Evolutionary conservation across 352 stramenopile genomes (phyloP), one percentile per base, ranked within the genome.

Genomic region (Globisporangium heterothallicum): DNA sequence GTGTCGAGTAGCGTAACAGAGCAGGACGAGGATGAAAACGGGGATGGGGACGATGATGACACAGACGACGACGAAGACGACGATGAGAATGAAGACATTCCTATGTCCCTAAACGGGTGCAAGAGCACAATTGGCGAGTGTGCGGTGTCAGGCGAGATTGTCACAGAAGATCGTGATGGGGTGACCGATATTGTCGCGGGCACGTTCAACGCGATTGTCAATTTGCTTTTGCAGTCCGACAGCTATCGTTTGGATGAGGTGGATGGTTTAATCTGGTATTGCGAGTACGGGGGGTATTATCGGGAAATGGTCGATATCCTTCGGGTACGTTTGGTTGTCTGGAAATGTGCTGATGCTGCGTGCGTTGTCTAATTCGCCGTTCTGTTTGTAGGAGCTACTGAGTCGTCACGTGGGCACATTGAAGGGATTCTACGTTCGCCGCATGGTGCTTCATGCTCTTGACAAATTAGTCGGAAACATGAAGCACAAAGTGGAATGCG

Each of bases 391-490:
- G 68, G 64, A 62, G 25, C 21, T 81, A 24, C 63, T 71, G 54
- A 60, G 59, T 6, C 59, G 54, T 24, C 61, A 66, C 49, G 56
- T 60, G 0, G 47, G 49, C 9, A 52, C 56, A 21, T 59, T 59
- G 10, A 53, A 70, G 35, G 40, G 63, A 0, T 59, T 79, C 32
- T 90, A 87, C 40, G 73, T 86, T 24, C 74, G 79, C 16, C 78
- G 84, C 0, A 82, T 94, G 62, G 67, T 87, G 25, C 64, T 94
- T 6, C 75, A 85, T 38, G 76, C 73, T n/a, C 59, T 94, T 2
- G 73, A 92, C 66, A 74, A 73, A 48, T 68, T 92, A 43, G 78
- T 91, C 13, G 66, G 90, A 48, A 88, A 75, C 40, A 63, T 92
- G 36, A 82, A 89, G 59, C 76, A 91, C 35, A 76, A 71, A 26